Evolutionary conservation across 2,329 filamentous ascomycete genomes (phyloP).

Genomic region (Anisogramma anomala): DNA sequence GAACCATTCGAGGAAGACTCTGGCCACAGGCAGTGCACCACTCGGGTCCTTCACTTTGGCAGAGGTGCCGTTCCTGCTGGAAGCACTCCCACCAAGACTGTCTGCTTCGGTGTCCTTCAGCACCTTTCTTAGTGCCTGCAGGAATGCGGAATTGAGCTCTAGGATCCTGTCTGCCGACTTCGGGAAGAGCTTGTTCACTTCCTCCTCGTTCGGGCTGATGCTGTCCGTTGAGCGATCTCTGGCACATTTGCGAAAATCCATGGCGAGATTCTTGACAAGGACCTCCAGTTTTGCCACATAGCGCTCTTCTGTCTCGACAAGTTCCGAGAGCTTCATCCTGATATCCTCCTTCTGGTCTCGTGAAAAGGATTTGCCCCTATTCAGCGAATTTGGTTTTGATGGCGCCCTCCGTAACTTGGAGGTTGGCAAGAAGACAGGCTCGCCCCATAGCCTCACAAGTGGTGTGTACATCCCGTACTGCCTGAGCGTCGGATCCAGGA

Average conservation of each 20-base stretch:
- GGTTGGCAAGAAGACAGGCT: constrained; percentile 77
- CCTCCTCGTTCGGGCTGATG: constrained; percentile 58
- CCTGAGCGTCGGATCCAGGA: constrained; percentile 49
- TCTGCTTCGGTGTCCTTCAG: constrained; percentile 75
- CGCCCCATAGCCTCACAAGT: constrained; percentile 67
- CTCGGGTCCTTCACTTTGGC: constrained; percentile 56
- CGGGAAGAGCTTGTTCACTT: constrained; percentile 70
- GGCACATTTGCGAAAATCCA: constrained; percentile 64
- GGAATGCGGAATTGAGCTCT: constrained; percentile 68
- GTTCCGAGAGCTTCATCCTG: constrained; percentile 77
- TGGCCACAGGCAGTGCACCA: constrained; percentile 67
- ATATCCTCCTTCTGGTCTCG: constrained; percentile 74
- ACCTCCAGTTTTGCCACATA: constrained; percentile 84
- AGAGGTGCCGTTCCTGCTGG: constrained; percentile 29
- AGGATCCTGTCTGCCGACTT: constrained; percentile 69
- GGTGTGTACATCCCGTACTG: constrained; percentile 71
- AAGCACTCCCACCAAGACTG: constrained; percentile 54
- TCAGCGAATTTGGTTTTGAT: constrained; percentile 72
- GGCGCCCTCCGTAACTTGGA: constrained; percentile 74
- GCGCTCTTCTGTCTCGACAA: constrained; percentile 86
- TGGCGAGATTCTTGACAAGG: constrained; percentile 68
- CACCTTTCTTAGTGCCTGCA: constrained; percentile 61
- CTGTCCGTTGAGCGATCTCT: constrained; percentile 47
- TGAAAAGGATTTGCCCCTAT: constrained; percentile 64
- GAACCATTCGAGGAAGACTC: constrained; percentile 79